Evolutionary conservation across 495 filamentous ascomycete species (phyloP).

Genomic region (Stereocaulon alpinum): DNA sequence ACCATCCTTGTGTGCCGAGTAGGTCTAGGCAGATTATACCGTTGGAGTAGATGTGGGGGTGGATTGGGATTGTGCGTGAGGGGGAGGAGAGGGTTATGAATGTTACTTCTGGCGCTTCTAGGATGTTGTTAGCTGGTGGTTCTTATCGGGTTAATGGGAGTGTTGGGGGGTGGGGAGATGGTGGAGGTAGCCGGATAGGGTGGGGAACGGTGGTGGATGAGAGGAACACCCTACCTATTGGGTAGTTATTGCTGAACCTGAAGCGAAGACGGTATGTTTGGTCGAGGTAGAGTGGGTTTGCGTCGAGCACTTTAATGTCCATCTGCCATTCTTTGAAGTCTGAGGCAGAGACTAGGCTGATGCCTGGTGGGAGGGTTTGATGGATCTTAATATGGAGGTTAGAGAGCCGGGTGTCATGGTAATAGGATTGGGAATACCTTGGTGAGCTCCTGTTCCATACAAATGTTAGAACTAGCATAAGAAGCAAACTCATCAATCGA

Average conservation of each 20-base stretch:
- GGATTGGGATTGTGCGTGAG: constrained; percentile 72
- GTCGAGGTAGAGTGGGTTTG: constrained; percentile 78
- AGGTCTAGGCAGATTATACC: constrained; percentile 97
- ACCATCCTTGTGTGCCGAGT: constrained; percentile 80
- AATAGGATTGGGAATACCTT: constrained; percentile 1
- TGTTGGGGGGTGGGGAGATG: neutral
- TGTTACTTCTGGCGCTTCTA: constrained; percentile 87
- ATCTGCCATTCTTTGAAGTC: constrained; percentile 85
- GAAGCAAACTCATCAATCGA: neutral
- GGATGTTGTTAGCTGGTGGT: neutral
- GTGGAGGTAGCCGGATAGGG: neutral
- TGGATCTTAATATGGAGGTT: constrained; percentile 30
- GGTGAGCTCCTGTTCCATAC: constrained; percentile 13
- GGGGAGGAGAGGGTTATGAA: constrained; percentile 56
- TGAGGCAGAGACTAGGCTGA: constrained; percentile 67
- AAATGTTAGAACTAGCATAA: neutral
- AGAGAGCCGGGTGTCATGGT: neutral
- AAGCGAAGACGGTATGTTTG: constrained; percentile 82
- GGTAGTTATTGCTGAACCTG: constrained; percentile 71
- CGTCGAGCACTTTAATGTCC: constrained; percentile 83
- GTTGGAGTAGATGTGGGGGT: constrained; percentile 96
- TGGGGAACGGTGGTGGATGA: neutral
- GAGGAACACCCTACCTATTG: constrained; percentile 57
- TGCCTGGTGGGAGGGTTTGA: constrained; percentile 52
- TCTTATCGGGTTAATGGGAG: too few species aligned